A percentile compares a stretch with the other conserved stretches of the same genome.
phyloP scores from a whole-genome alignment of 495 filamentous ascomycete genomes.

The Podospora pseudocomata region DNA sequence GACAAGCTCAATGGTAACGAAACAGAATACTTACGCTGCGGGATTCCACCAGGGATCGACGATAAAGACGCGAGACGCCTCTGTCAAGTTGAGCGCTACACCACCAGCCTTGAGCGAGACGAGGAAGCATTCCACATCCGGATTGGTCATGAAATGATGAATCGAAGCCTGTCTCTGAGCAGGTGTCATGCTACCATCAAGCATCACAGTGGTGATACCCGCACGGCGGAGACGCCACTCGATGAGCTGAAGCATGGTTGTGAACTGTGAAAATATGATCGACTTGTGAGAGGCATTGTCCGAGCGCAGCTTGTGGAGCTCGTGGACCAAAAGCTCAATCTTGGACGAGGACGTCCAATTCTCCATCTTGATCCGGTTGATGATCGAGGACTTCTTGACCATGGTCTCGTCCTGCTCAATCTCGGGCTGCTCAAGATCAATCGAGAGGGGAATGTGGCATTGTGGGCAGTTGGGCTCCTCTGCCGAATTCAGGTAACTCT shows the following conservation, averaged over 20 bases:
- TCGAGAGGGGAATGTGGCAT: conserved; percentile 83
- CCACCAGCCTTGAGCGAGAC: conserved; percentile 94
- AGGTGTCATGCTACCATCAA: conserved; percentile 93
- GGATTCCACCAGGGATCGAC: conserved; percentile 99
- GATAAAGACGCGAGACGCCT: conserved; percentile 91
- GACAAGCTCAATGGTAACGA: neutral
- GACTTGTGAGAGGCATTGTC: conserved; percentile 91
- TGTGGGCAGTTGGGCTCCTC: conserved; percentile 79
- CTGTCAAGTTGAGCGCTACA: conserved; percentile 90
- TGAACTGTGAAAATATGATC: conserved; percentile 97
- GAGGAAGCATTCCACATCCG: conserved; percentile 88
- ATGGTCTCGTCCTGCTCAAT: conserved; percentile 80
- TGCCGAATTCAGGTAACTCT: conserved; percentile 74
- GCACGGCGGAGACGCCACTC: conserved; percentile 94
- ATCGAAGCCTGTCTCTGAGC: conserved; percentile 88
- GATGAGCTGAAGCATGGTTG: conserved; percentile 93
- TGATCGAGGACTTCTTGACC: conserved; percentile 91
- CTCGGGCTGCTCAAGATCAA: conserved; percentile 90
- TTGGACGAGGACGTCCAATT: conserved; percentile 97
- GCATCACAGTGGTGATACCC: conserved; percentile 95
- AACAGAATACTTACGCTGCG: conserved; percentile 51
- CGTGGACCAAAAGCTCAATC: conserved; percentile 92
- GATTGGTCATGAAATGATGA: conserved; percentile 87
- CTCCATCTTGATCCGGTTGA: conserved; percentile 96
- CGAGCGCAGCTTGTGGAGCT: conserved; percentile 80